A percentile compares a stretch with the other conserved stretches of the same genome.
phyloP scores from a whole-genome alignment of 1,139 yeast genomes.

The Yamadazyma jaroonii region DNA sequence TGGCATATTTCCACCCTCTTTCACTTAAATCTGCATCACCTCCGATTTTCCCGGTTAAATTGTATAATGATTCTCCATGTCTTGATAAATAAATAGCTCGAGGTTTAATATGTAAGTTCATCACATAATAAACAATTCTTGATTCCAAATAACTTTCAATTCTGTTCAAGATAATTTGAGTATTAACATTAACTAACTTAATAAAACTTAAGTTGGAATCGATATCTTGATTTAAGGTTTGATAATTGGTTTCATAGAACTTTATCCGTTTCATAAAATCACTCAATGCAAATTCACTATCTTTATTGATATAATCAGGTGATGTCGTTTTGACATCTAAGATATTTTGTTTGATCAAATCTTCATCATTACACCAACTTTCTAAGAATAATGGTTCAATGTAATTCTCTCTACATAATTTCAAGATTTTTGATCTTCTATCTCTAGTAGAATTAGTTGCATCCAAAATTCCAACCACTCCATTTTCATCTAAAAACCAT shows the following conservation, averaged over 20 bases:
- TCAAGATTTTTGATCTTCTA: conserved; percentile 65
- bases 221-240: conserved; percentile 56
- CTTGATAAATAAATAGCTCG: conserved; percentile 90
- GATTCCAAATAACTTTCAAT: conserved; percentile 89
- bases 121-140: conserved; percentile 89
- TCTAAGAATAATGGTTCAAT: conserved; percentile 92
- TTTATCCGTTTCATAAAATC: conserved; percentile 75
- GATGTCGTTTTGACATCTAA: conserved; percentile 83
- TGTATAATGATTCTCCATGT: conserved; percentile 93
- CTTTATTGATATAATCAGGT: conserved; percentile 77
- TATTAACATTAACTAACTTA: conserved; percentile 80
- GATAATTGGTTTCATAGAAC: conserved; percentile 70
- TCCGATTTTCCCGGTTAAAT: conserved; percentile 91
- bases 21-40: conserved; percentile 89
- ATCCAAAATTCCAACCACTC: conserved; percentile 89
- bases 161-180: conserved; percentile 82
- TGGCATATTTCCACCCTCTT: conserved; percentile 84
- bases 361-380: conserved; percentile 84
- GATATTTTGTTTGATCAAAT: conserved; percentile 73
- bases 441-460: conserved; percentile 74
- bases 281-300: conserved; percentile 66
- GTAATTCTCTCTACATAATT: conserved; percentile 59
- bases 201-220: conserved; percentile 78
- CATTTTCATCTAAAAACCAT: conserved; percentile 80
- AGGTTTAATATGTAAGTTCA: conserved; percentile 93